phyloP scores from a whole-genome alignment of 768 basidiomycete species.

The Ramaria rubella region DNA sequence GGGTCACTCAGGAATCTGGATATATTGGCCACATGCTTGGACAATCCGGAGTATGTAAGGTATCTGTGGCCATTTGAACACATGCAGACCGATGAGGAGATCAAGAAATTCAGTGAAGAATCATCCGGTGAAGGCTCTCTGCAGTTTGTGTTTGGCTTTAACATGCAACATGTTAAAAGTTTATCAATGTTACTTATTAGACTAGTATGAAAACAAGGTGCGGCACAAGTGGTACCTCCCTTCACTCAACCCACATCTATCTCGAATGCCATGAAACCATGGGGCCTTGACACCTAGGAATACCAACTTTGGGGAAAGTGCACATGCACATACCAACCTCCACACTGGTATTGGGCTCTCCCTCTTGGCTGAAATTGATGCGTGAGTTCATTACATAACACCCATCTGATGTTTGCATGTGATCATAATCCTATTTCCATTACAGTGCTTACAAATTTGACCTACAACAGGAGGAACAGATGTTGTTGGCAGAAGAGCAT shows the following conservation, averaged over 20 bases:
- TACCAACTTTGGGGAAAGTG: conserved; percentile 18
- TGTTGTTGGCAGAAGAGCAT: not conserved
- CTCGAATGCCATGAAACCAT: conserved; percentile 14
- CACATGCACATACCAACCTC: too few relatives aligned
- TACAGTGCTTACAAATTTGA: not conserved
- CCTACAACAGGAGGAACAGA: too few relatives aligned
- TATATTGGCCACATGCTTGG: not conserved
- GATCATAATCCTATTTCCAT: not conserved
- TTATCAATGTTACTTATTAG: conserved; percentile 6
- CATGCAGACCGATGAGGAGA: conserved; percentile 9
- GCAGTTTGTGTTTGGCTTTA: conserved; percentile 11
- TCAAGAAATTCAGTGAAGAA: conserved; percentile 13
- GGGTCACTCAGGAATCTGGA: conserved; percentile 7
- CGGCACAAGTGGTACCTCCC: conserved; percentile 16
- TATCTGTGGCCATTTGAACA: not conserved
- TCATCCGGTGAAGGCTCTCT: conserved; percentile 10
- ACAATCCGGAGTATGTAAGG: not conserved
- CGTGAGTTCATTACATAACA: not conserved
- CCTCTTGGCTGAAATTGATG: conserved; percentile 15
- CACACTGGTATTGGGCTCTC: too few relatives aligned
- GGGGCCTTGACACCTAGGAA: conserved; percentile 15
- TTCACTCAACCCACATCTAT: conserved; percentile 14
- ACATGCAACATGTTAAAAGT: not conserved
- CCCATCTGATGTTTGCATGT: too few relatives aligned
- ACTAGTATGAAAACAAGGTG: conserved; percentile 16